Evolutionary conservation across 106 monocot genomes (phyloP).

Genomic region (Posidonia australis): DNA sequence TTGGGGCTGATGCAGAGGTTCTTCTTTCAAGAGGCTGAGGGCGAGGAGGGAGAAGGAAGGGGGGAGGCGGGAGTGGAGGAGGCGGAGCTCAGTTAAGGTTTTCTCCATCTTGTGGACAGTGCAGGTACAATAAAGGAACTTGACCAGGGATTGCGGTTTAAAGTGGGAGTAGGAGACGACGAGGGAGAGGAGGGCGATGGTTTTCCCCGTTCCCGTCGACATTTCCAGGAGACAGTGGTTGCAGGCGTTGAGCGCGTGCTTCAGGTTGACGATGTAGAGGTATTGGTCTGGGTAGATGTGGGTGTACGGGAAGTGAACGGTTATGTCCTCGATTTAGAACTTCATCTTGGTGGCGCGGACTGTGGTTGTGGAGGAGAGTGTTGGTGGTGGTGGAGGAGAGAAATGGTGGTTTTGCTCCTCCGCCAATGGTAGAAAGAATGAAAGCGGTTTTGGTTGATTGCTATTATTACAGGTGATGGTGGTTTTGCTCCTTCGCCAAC

Average conservation of each 20-base stretch:
- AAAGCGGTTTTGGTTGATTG: no score
- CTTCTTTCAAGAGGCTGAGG: constrained; percentile 80
- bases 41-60: constrained; percentile 39
- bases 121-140: constrained; percentile 95
- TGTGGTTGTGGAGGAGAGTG: background rate
- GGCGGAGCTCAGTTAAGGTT: constrained; percentile 95
- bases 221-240: constrained; percentile 97
- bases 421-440: no score
- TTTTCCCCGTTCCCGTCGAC: constrained; percentile 99
- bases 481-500: no score
- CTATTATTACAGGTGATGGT: no score
- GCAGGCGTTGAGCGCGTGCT: constrained; percentile 79
- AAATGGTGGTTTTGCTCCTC: no score
- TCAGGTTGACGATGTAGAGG: constrained; percentile 91
- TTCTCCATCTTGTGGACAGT: constrained; percentile 99
- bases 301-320: constrained; percentile 90
- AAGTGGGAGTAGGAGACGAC: constrained; percentile 64
- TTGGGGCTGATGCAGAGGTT: constrained; percentile 83
- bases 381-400: background rate
- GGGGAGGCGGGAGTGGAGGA: constrained; percentile 44
- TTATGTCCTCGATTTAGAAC: constrained; percentile 74
- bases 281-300: constrained; percentile 97
- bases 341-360: constrained; percentile 33
- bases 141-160: constrained; percentile 29
- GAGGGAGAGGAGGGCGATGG: constrained; percentile 89